Conservation (phyloP, 768 basidiomycete genomes). For the Leccinum olivaceopallidum region DNA sequence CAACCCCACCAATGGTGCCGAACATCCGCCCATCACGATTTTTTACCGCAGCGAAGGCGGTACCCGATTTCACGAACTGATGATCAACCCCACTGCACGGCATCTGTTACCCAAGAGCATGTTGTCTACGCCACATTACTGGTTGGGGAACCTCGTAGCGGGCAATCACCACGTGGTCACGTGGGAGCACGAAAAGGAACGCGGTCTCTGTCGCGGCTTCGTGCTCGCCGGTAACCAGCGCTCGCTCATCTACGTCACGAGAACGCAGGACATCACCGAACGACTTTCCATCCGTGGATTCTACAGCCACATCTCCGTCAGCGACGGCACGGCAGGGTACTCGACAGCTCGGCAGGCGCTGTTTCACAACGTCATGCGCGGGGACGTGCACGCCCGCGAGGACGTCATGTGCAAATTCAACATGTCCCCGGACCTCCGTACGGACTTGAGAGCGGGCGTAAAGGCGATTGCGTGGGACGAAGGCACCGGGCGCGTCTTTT, state of each 20-base stretch:
- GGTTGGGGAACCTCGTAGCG: slow-evolving; percentile 27
- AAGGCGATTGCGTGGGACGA: slow-evolving; percentile 67
- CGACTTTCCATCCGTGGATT: slow-evolving; percentile 30
- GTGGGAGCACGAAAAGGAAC: slow-evolving; percentile 27
- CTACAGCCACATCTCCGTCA: slow-evolving; percentile 39
- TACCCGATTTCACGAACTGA: slow-evolving; percentile 29
- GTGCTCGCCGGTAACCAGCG: slow-evolving; percentile 35
- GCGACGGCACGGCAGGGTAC: slow-evolving; percentile 31
- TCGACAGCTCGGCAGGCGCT: slow-evolving; percentile 17
- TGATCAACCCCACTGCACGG: slow-evolving; percentile 29
- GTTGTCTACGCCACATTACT: slow-evolving; percentile 30
- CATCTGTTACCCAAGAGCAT: slow-evolving; percentile 25
- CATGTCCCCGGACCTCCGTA: slow-evolving; percentile 17
- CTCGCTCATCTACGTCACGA: slow-evolving; percentile 32
- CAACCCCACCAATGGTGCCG: slow-evolving; percentile 20
- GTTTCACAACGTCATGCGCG: slow-evolving; percentile 27
- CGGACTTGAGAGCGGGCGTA: slow-evolving; percentile 34
- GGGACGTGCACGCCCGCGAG: slow-evolving; percentile 15
- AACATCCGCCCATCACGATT: slow-evolving; percentile 34
- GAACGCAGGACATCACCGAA: slow-evolving; percentile 27
- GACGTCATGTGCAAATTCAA: slow-evolving; percentile 29
- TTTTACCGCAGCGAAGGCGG: slow-evolving; percentile 35
- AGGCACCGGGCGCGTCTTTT: slow-evolving; percentile 56
- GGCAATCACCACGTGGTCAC: slow-evolving; percentile 29
- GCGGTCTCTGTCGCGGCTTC: slow-evolving; percentile 28